phyloP scores from a whole-genome alignment of 495 filamentous ascomycete genomes.

The Penicillium paxilli region DNA sequence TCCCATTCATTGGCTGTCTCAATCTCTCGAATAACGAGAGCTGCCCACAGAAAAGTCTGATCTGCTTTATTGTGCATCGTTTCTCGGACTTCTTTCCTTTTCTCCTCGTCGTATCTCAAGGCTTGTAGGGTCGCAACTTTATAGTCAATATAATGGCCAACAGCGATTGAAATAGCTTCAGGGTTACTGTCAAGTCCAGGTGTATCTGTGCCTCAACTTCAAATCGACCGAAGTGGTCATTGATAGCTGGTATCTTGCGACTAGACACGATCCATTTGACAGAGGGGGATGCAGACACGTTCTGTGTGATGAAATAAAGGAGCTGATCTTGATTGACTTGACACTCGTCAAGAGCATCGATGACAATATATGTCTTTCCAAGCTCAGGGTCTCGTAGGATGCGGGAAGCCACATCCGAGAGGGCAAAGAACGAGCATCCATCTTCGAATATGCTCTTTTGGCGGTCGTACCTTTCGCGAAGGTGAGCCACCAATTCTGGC shows the following conservation, averaged over 20 bases:
- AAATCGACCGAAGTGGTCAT: background rate
- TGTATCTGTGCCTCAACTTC: too few species aligned
- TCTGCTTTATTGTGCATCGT: background rate
- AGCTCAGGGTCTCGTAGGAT: background rate
- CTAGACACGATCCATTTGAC: background rate
- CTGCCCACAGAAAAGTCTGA: slow-evolving; percentile 36
- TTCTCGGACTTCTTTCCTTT: too few species aligned
- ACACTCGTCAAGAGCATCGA: background rate
- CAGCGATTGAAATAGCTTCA: too few species aligned
- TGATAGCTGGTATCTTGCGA: background rate
- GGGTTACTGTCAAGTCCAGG: too few species aligned
- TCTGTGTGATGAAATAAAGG: background rate
- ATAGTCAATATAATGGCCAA: too few species aligned
- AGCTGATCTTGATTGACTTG: background rate
- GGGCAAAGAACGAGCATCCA: background rate
- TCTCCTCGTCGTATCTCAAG: too few species aligned
- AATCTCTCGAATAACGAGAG: slow-evolving; percentile 25
- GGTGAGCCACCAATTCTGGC: background rate
- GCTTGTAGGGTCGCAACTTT: too few species aligned
- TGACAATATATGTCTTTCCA: background rate
- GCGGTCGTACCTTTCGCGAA: background rate
- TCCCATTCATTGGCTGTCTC: background rate
- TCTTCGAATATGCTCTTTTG: background rate
- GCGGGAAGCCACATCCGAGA: background rate
- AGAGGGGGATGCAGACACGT: background rate